A percentile compares a stretch with the other conserved stretches of the same genome.
Evolutionary conservation across 169 alveolate species (phyloP).

Genomic region (Toxoplasma gondii): DNA sequence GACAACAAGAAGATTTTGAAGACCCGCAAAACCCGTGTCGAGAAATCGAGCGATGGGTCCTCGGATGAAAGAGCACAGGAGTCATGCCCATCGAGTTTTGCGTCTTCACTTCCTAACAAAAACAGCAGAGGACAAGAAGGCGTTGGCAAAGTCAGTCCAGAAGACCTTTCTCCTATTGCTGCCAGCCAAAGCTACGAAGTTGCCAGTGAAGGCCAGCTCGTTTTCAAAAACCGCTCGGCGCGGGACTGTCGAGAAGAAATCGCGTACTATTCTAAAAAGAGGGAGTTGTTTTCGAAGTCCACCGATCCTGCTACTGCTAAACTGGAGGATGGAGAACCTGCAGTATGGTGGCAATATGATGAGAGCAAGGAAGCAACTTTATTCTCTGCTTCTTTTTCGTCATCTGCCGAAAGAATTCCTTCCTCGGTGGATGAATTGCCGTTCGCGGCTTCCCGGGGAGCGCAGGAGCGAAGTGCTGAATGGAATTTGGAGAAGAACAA

Average conservation of each 20-base stretch:
- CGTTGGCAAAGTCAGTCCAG: not conserved
- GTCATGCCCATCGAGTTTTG: too few species aligned
- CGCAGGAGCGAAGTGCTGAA: not conserved
- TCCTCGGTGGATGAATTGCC: not conserved
- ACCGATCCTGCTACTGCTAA: too few species aligned
- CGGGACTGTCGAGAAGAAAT: not conserved
- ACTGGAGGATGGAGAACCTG: too few species aligned
- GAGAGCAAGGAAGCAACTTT: too few species aligned
- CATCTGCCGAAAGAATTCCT: not conserved
- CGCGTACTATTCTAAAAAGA: not conserved
- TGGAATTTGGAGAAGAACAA: not conserved
- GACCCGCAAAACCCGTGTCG: too few species aligned
- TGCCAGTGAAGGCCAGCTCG: not conserved
- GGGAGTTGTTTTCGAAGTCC: not conserved
- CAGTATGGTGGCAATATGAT: too few species aligned
- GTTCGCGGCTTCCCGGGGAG: not conserved
- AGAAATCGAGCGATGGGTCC: too few species aligned
- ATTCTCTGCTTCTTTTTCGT: not conserved
- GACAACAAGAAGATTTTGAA: too few species aligned
- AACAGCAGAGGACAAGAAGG: too few species aligned
- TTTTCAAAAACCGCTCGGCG: not conserved
- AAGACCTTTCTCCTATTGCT: not conserved
- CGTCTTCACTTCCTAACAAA: too few species aligned
- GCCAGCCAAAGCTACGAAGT: not conserved
- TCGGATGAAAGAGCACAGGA: too few species aligned